Base-by-base conservation (phyloP, 768 basidiomycete genomes). In the Rhizopogon sp. region DNA sequence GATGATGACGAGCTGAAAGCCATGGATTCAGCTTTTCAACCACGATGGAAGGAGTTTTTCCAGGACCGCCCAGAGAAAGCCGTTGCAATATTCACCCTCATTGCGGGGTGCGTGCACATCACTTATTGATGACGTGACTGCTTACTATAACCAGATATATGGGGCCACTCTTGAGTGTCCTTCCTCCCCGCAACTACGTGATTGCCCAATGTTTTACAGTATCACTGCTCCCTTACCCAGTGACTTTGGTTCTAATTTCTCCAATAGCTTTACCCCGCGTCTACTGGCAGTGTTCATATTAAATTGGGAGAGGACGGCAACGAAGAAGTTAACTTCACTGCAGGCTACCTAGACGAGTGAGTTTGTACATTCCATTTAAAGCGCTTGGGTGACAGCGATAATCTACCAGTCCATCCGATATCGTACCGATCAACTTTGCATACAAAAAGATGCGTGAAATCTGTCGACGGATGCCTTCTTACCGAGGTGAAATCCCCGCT, bases 271-370 rank as follows among this genome's bases (percentile, higher is more conserved):
- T 77, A 84, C 60, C 81, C 81, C 2, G 66, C 63, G 20, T 77
- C 81, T 5, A 54, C 52, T 6, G 82, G 82, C 8, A 69, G 70
- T 44, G 70, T 80, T 20, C 81, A 83, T 60, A 78, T 82, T 53
- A 64, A 55, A 47, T 72, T 74, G 17, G 75, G 71, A 2, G 52
- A 68, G 4, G 68, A 80, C 56, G 66, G 72, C n/a, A 71, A 75
- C 52, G 73, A 72, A 8, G 67, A 70, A 13, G 65, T 72, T 9
- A 62, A 67, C 39, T 82, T 83, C 61, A 71, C 78, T 44, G 63
- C 79, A 10, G 76, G 75, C 20, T 81, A 70, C 62, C 69, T 82
- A 14, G 67, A 73, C 46, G 64, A 72, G 81, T 82, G 45, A 50
- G 72, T 65, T 35, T 2, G 50, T 20, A 6, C 35, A 29, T 54